Evolutionary conservation across 1,284 basidiomycete genomes (phyloP).

Genomic region (Leccinum subspadiceum): DNA sequence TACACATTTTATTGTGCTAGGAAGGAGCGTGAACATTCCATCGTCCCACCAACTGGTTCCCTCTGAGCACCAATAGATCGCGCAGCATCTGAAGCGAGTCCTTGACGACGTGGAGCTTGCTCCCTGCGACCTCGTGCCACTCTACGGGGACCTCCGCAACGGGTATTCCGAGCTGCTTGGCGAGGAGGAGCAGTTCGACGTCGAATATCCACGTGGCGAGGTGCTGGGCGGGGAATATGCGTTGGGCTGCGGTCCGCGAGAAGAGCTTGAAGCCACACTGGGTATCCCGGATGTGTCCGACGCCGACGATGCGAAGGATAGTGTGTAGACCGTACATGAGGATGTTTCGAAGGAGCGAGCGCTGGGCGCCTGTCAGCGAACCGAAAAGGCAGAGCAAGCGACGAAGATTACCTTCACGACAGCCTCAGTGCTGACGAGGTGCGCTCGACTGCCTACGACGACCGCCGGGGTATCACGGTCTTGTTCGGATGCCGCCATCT

Average conservation of each 20-base stretch:
- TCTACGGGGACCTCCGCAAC: conserved; percentile 84
- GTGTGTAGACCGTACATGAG: conserved; percentile 92
- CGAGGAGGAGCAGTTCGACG: conserved; percentile 90
- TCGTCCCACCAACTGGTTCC: conserved; percentile 76
- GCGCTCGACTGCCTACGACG: conserved; percentile 86
- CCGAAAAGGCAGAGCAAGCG: background rate
- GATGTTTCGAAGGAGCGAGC: conserved; percentile 83
- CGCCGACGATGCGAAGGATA: conserved; percentile 79
- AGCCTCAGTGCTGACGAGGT: conserved; percentile 86
- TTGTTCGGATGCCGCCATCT: conserved; percentile 37
- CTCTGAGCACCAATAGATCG: conserved; percentile 81
- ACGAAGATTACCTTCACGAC: conserved; percentile 79
- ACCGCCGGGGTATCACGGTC: conserved; percentile 52
- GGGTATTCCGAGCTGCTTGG: conserved; percentile 71
- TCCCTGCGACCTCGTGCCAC: conserved; percentile 91
- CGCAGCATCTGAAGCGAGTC: conserved; percentile 88
- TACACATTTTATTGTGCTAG: conserved; percentile 20
- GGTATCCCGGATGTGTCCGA: conserved; percentile 87
- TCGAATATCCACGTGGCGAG: conserved; percentile 93
- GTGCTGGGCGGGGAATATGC: conserved; percentile 83
- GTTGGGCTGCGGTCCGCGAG: conserved; percentile 73
- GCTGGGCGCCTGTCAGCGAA: conserved; percentile 42
- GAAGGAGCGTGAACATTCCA: conserved; percentile 44
- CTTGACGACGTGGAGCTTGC: conserved; percentile 83
- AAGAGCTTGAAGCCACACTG: conserved; percentile 97